Evolutionary conservation across 192 early-diverging fungal species (phyloP), one percentile per base, ranked within the genome.

Genomic region (Linnemannia elongata): DNA sequence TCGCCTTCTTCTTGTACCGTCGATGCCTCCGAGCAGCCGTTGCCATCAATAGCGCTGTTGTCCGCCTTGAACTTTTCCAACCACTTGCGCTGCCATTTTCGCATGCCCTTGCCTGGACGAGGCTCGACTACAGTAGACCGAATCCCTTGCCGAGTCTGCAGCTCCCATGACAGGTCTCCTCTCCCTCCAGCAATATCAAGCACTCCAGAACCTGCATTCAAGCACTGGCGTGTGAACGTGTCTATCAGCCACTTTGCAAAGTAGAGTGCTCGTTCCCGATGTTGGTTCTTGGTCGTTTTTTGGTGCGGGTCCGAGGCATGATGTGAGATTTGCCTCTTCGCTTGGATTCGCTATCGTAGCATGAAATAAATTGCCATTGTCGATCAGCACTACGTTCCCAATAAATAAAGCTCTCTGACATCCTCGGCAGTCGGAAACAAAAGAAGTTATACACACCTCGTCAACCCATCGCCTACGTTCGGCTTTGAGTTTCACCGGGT

Each of bases 101-200:
- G 79, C 76, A 83, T 88, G 4, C 79, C 88, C 49, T 89, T 91
- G 60, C 89, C 74, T 27, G 82, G 76, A 2, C 88, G 44, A 6
- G 93, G 92, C 38, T 93, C 93, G 27, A 93, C 77, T 3, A 93
- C 88, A 0, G 87, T 91, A 10, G 88, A 89, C 12, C 77, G 80
- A n/a, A 90, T 80, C 1, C 89, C 89, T 71, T 89, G 90, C 4
- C 82, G 78, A 20, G 87, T 87, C 38, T 87, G 83, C 18, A 93
- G 57, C 60, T 92, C 89, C 88, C 92, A 82, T 0, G 88, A 83
- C 1, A 92, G 44, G 54, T 91, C 89, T 1, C 93, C 93, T 76
- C 90, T 88, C 17, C 93, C 93, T 33, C 93, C 93, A 1, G 92
- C 93, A 70, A 93, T 90, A 60, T 93, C 93, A 45, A 91, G 80